Evolutionary conservation across 2,329 filamentous ascomycete genomes (phyloP).

Genomic region (Phoma sp.): DNA sequence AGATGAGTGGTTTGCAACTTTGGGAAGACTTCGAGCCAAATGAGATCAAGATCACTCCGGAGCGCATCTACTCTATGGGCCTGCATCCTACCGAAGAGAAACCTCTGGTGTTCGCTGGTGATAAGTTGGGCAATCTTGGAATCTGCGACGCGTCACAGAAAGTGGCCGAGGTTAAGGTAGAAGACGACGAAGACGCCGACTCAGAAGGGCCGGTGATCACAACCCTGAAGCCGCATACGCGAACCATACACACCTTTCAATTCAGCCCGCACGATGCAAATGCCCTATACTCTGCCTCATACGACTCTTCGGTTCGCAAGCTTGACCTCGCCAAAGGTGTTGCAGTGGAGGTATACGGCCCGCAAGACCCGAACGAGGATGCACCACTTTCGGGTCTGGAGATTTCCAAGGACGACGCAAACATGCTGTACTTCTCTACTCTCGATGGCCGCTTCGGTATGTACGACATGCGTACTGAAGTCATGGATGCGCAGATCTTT

Average conservation of each 20-base stretch:
- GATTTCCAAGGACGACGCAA: slow-evolving; percentile 71
- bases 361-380: slow-evolving; percentile 71
- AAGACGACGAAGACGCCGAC: slow-evolving; percentile 69
- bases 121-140: slow-evolving; percentile 90
- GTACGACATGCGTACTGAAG: slow-evolving; percentile 72
- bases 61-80: slow-evolving; percentile 71
- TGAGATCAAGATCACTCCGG: slow-evolving; percentile 52
- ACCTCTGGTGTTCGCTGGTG: slow-evolving; percentile 87
- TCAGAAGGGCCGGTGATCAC: slow-evolving; percentile 78
- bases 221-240: slow-evolving; percentile 85
- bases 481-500: slow-evolving; percentile 69
- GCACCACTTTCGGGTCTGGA: slow-evolving; percentile 84
- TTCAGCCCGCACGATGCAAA: slow-evolving; percentile 76
- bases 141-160: slow-evolving; percentile 87
- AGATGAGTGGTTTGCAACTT: slow-evolving; percentile 76
- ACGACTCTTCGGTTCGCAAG: slow-evolving; percentile 89
- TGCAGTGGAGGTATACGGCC: slow-evolving; percentile 82
- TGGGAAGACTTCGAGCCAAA: slow-evolving; percentile 84
- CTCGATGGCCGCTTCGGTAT: slow-evolving; percentile 80
- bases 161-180: slow-evolving; percentile 56
- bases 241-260: slow-evolving; percentile 85
- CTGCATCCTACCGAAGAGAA: slow-evolving; percentile 90
- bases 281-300: slow-evolving; percentile 82
- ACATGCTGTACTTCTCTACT: slow-evolving; percentile 85
- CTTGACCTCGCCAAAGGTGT: slow-evolving; percentile 82